Percentiles rank a stretch among this genome's conserved stretches.
Conservation (phyloP, 1,284 basidiomycete species). For the Stereum hirsutum region DNA sequence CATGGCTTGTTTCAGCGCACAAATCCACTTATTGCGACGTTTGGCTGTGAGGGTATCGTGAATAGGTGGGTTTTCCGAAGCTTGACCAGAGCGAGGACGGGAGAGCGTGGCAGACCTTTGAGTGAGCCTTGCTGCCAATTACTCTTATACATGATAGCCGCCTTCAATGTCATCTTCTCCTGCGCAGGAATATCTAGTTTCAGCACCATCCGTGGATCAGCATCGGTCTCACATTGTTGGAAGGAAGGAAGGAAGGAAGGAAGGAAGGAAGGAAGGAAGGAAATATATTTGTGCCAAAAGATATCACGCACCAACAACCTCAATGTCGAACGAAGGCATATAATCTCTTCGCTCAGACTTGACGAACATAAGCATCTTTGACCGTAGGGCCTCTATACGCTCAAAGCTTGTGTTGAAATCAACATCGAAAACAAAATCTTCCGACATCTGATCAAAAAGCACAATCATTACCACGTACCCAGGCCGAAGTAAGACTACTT, state of each 20-base stretch:
- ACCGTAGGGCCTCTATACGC: slow-evolving; percentile 71
- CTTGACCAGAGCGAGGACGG: slow-evolving; percentile 2
- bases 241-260: no score
- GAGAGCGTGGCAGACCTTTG: slow-evolving; percentile 38
- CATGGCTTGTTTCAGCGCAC: slow-evolving; percentile 71
- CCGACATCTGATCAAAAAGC: slow-evolving; percentile 50
- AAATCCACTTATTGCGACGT: slow-evolving; percentile 88
- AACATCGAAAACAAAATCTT: slow-evolving; percentile 78
- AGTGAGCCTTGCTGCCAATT: slow-evolving; percentile 81
- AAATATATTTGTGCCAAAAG: neutral
- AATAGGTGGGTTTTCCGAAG: neutral
- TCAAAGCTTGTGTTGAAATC: slow-evolving; percentile 76
- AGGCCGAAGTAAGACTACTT: slow-evolving; percentile 1
- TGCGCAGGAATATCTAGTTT: slow-evolving; percentile 85
- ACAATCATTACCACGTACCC: neutral
- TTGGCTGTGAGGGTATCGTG: slow-evolving; percentile 37
- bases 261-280: no score
- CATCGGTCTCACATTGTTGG: no score
- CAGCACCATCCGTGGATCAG: no score
- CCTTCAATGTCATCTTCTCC: slow-evolving; percentile 68
- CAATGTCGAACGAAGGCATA: slow-evolving; percentile 64
- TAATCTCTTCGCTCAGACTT: slow-evolving; percentile 65
- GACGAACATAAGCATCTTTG: slow-evolving; percentile 78
- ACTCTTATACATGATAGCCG: slow-evolving; percentile 87
- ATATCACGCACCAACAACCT: slow-evolving; percentile 42